These are phyloP conservation scores for Cytospora piceae DNA, from an alignment of 2,329 filamentous ascomycete genomes.

Conservation along the genomic window DNA sequence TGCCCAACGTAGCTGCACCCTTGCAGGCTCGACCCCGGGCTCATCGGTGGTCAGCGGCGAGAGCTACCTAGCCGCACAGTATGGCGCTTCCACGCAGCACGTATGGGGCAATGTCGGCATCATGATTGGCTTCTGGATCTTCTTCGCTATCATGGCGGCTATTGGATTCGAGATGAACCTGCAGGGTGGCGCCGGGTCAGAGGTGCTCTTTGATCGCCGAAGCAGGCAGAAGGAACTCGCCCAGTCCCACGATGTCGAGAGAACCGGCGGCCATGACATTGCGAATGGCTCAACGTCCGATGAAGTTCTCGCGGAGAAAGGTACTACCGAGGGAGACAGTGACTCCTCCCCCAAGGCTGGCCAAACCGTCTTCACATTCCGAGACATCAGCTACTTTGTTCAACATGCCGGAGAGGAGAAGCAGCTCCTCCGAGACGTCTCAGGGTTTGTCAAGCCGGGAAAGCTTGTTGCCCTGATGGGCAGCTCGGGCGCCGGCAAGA, in stretches of 20 bases:
- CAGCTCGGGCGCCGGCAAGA: conserved; percentile 82
- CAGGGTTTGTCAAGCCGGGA: conserved; percentile 83
- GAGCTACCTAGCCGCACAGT: conserved; percentile 7
- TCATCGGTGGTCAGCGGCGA: conserved; percentile 1
- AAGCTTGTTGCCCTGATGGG: conserved; percentile 82
- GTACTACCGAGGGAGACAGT: conserved; percentile 26
- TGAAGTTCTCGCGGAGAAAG: conserved; percentile 5
- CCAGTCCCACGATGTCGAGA: not conserved
- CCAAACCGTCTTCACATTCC: conserved; percentile 69
- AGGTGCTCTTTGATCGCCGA: not conserved
- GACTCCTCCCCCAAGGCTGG: not conserved
- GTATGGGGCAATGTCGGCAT: conserved; percentile 66
- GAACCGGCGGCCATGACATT: not conserved
- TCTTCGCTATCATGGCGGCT: conserved; percentile 59
- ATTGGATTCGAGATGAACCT: conserved; percentile 15
- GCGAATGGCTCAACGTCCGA: not conserved
- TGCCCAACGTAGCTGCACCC: not conserved
- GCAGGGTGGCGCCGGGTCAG: not conserved
- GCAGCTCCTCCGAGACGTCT: conserved; percentile 72
- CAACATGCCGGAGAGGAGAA: not conserved
- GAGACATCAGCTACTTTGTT: not conserved
- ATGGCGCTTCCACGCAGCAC: conserved; percentile 37
- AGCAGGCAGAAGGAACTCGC: not conserved
- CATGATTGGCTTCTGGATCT: conserved; percentile 64
- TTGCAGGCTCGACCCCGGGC: conserved; percentile 1